Evolutionary conservation across 257 asterid genomes (phyloP), one percentile per base, ranked within the genome.

Genomic region (Gentiana straminea): DNA sequence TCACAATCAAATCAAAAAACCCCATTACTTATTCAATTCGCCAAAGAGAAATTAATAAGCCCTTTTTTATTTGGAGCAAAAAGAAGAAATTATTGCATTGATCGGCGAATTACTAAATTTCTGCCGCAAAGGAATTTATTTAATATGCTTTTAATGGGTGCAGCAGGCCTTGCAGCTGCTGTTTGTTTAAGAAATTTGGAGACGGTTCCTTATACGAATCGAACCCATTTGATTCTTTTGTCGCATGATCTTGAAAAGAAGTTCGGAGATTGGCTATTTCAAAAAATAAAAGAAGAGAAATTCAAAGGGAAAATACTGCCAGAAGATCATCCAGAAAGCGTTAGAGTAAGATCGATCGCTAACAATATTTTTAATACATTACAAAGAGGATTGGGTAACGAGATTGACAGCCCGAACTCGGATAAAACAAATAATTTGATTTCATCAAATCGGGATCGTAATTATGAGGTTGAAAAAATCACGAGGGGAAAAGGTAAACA

Each of bases 261-360:
- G 33, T 34, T 91, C 2, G 98, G 98, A 37, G 97, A 91, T 60
- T 24, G 12, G 24, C 71, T 81, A 57, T 91, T 91, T 57, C 66
- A 73, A 65, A 59, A 80, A 58, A 0, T 87, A 13, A 83, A 75
- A 64, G 52, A 24, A 24, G 24, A 8, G 5, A 43, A 69, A 59
- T 91, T 57, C 70, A 83, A 71, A 37, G 96, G 95, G 62, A 87
- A 75, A 57, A 78, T 91, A 5, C 70, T 91, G 61, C 97, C 97
- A 24, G 24, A 24, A 24, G 24, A 24, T 24, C 24, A 24, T 24
- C 24, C 24, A 24, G 24, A 24, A 24, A 11, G 79, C 61, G 82
- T 87, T 43, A 72, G 96, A 73, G 79, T 91, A 50, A 84, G 82
- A 49, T 50, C 70, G 51, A 81, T 91, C 50, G 75, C 98, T 9